These are phyloP conservation scores for Pythium aristosporum DNA, from an alignment of 352 stramenopile genomes.

Conservation along the genomic window DNA sequence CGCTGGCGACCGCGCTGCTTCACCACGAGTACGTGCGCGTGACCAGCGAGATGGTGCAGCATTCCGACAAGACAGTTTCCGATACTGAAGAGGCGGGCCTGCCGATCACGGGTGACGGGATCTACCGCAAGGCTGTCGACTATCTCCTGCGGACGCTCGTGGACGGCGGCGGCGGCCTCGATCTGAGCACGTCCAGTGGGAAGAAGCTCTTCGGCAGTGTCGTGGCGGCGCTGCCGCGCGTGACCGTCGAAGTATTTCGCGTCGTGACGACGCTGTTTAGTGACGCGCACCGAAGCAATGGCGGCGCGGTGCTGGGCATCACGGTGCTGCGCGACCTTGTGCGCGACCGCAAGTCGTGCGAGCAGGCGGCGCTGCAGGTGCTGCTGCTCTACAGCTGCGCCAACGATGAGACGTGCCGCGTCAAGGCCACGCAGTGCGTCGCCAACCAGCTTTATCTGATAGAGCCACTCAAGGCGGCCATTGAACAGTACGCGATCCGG, in stretches of 20 bases:
- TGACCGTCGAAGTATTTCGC: conserved; percentile 59
- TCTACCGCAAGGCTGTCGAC: conserved; percentile 44
- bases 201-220: conserved; percentile 70
- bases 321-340: conserved; percentile 69
- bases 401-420: conserved; percentile 64
- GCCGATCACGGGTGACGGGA: conserved; percentile 18
- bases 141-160: conserved; percentile 54
- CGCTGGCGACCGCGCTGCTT: conserved; percentile 52
- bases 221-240: conserved; percentile 51
- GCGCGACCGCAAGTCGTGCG: conserved; percentile 59
- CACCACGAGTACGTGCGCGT: conserved; percentile 65
- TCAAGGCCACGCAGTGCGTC: conserved; percentile 70
- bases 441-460: conserved; percentile 78
- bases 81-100: neutral
- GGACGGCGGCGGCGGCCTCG: conserved; percentile 45
- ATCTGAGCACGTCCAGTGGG: conserved; percentile 56
- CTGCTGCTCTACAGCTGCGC: conserved; percentile 72
- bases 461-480: conserved; percentile 43
- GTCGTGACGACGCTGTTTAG: conserved; percentile 49
- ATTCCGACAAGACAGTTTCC: neutral
- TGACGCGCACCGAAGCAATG: conserved; percentile 32
- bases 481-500: conserved; percentile 61
- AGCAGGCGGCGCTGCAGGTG: conserved; percentile 49
- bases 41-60: conserved; percentile 25
- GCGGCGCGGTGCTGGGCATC: conserved; percentile 67